phyloP scores from a whole-genome alignment of 176 grass and related monocot genomes.

The Calamus simplicifolius region DNA sequence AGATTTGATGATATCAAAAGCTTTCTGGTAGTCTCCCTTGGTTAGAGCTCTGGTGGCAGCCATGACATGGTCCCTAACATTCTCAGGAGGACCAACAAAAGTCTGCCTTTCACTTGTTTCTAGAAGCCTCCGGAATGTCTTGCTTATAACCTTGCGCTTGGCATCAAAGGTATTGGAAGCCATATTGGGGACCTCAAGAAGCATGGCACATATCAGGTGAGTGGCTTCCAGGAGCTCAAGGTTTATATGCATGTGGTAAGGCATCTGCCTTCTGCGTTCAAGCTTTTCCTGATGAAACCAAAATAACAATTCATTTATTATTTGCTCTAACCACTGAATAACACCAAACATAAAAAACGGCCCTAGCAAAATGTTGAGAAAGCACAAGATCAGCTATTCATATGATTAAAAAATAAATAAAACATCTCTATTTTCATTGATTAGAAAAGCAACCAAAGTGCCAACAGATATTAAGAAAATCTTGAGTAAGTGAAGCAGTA shows the following conservation, averaged over 20 bases:
- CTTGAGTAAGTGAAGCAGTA: not conserved
- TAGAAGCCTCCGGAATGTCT: constrained; percentile 89
- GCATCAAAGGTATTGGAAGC: constrained; percentile 56
- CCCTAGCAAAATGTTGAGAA: too few relatives aligned
- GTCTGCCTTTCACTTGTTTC: constrained; percentile 88
- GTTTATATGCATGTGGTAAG: constrained; percentile 99
- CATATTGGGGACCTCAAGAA: constrained; percentile 91
- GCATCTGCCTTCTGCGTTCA: constrained; percentile 94
- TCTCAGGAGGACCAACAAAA: constrained; percentile 88
- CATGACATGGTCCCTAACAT: constrained; percentile 89
- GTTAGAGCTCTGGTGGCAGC: constrained; percentile 73
- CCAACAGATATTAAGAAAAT: too few relatives aligned
- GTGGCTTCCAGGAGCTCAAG: constrained; percentile 90
- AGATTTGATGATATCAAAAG: constrained; percentile 49
- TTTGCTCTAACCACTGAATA: too few relatives aligned
- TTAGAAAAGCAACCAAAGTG: too few relatives aligned
- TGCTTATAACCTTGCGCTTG: constrained; percentile 63
- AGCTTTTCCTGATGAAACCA: constrained; percentile 66
- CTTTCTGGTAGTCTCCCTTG: constrained; percentile 70
- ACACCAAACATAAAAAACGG: too few relatives aligned
- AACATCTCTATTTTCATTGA: too few relatives aligned
- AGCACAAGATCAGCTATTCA: too few relatives aligned
- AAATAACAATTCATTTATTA: not conserved
- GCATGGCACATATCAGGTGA: constrained; percentile 89
- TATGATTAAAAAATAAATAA: too few relatives aligned